Conservation (phyloP, 2,329 filamentous ascomycete genomes). For the Fusarium sacchari region DNA sequence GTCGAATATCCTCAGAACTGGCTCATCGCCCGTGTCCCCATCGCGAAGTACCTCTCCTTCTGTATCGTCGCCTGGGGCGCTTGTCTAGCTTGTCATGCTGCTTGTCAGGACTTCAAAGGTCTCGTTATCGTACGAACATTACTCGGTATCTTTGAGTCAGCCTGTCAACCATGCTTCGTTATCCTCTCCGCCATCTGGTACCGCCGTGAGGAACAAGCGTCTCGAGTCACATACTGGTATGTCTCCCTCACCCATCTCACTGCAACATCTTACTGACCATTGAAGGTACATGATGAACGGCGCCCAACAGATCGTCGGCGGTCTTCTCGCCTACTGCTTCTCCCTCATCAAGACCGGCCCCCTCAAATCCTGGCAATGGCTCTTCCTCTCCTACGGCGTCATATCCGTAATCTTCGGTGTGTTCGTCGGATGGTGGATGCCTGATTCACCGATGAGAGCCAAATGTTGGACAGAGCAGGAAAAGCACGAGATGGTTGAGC, state of each 20-base stretch:
- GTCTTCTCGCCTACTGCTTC: slow-evolving; percentile 74
- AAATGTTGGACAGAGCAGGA: slow-evolving; percentile 74
- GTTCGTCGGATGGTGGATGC: slow-evolving; percentile 72
- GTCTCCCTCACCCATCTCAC: accelerated
- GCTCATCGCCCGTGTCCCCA: slow-evolving; percentile 68
- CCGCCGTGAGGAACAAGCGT: slow-evolving; percentile 72
- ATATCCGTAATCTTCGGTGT: slow-evolving; percentile 71
- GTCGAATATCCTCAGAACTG: slow-evolving; percentile 78
- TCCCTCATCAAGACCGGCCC: slow-evolving; percentile 62
- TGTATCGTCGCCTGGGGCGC: slow-evolving; percentile 73
- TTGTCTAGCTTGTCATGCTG: slow-evolving; percentile 68
- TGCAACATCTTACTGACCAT: accelerated
- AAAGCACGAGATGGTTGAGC: slow-evolving; percentile 71
- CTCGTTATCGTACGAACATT: slow-evolving; percentile 71
- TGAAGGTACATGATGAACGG: slow-evolving; percentile 75
- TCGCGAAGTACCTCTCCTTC: slow-evolving; percentile 72
- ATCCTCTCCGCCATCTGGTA: slow-evolving; percentile 78
- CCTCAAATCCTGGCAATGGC: slow-evolving; percentile 73
- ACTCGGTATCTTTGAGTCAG: slow-evolving; percentile 76
- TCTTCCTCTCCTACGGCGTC: slow-evolving; percentile 74
- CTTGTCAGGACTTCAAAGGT: slow-evolving; percentile 67
- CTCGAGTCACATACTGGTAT: slow-evolving; percentile 74
- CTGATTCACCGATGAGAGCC: slow-evolving; percentile 76
- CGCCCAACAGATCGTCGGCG: slow-evolving; percentile 76
- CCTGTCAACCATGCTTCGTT: slow-evolving; percentile 74